phyloP scores from a whole-genome alignment of 805 yeast genomes.

The Wickerhamomyces canadensis region DNA sequence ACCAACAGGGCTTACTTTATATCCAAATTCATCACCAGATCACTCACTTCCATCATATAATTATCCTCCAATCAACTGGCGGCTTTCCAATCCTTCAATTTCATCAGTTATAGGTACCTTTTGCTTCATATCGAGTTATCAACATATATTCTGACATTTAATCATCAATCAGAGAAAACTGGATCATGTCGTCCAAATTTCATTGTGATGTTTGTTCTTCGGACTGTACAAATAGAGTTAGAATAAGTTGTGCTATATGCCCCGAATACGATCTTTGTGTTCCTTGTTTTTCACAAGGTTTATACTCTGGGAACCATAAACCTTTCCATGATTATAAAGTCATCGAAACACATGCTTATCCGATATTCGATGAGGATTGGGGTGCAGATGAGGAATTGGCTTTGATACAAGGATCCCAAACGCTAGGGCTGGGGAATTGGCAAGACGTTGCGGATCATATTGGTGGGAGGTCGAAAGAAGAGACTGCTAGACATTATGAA shows the following conservation, averaged over 20 bases:
- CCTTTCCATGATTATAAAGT: slow-evolving; percentile 93
- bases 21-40: no score
- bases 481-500: slow-evolving; percentile 80
- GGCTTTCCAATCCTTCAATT: no score
- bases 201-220: slow-evolving; percentile 97
- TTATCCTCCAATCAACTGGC: no score
- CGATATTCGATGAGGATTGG: slow-evolving; percentile 87
- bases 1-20: no score
- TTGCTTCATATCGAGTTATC: no score
- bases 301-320: slow-evolving; percentile 74
- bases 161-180: no score
- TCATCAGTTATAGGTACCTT: no score
- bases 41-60: no score
- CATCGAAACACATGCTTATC: slow-evolving; percentile 91
- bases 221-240: slow-evolving; percentile 88
- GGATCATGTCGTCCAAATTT: slow-evolving; percentile 40
- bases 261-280: slow-evolving; percentile 96
- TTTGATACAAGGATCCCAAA: slow-evolving; percentile 86
- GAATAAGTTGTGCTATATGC: slow-evolving; percentile 90
- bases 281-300: slow-evolving; percentile 89
- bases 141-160: no score
- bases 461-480: slow-evolving; percentile 88
- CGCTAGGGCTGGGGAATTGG: slow-evolving; percentile 94
- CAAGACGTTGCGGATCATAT: slow-evolving; percentile 96
- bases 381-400: slow-evolving; percentile 97